Evolutionary conservation across 768 basidiomycete species (phyloP).

Genomic region (Exsudoporus frostii): DNA sequence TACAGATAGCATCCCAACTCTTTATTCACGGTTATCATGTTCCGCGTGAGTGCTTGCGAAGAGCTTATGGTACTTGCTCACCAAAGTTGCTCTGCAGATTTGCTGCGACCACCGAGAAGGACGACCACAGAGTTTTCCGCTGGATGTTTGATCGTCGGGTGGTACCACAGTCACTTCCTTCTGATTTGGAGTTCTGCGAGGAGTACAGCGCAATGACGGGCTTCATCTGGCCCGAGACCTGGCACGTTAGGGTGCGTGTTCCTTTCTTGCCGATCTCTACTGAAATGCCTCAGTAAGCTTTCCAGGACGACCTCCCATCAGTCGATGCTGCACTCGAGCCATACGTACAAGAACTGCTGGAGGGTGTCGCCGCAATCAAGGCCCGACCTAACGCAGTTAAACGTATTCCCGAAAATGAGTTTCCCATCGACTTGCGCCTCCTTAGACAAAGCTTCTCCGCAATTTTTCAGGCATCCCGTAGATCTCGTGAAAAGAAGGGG

Average conservation of each 20-base stretch:
- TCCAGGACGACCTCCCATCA: slow-evolving; percentile 3
- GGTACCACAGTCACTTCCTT: slow-evolving; percentile 3
- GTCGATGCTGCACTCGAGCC: slow-evolving; percentile 11
- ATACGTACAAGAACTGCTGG: neutral
- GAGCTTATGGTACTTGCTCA: neutral
- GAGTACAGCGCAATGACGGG: slow-evolving; percentile 1
- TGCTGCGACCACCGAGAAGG: too few relatives aligned
- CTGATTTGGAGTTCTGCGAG: neutral
- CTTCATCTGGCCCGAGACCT: slow-evolving; percentile 9
- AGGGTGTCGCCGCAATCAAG: neutral
- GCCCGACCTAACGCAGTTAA: neutral
- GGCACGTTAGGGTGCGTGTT: slow-evolving; percentile 2
- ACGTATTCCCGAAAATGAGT: neutral
- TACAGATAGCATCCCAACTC: neutral
- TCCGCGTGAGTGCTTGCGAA: too few relatives aligned
- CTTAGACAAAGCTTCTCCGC: slow-evolving; percentile 9
- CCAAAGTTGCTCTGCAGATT: neutral
- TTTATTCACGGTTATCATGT: neutral
- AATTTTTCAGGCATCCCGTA: slow-evolving; percentile 8
- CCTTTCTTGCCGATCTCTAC: too few relatives aligned
- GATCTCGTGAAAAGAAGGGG: slow-evolving; percentile 4
- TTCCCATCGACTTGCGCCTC: slow-evolving; percentile 6
- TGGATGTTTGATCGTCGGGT: too few relatives aligned
- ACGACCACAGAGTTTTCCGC: too few relatives aligned
- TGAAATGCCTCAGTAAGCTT: neutral